A percentile compares a stretch with the other conserved stretches of the same genome.
Evolutionary conservation across 768 basidiomycete species (phyloP).

Genomic region (Macrolepiota fuliginosa): DNA sequence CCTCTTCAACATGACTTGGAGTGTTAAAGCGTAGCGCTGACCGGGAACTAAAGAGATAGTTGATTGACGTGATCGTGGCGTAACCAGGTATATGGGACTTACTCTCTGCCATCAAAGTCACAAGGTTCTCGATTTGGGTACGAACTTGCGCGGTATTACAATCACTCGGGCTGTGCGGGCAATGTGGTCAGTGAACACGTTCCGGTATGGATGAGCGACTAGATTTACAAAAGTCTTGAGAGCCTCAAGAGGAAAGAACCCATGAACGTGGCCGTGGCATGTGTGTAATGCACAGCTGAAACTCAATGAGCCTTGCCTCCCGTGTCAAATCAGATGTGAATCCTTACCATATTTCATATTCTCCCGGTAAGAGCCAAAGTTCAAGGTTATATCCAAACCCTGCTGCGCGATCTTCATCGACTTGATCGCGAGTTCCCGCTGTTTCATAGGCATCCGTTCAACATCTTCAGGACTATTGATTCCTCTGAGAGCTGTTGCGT

Average conservation of each 20-base stretch:
- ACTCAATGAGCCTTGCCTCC: conserved; percentile 9
- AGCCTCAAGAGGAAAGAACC: conserved; percentile 88
- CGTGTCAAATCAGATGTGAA: background rate
- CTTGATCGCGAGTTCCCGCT: conserved; percentile 75
- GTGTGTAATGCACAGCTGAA: conserved; percentile 84
- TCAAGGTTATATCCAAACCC: conserved; percentile 83
- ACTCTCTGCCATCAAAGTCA: conserved; percentile 78
- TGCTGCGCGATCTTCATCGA: conserved; percentile 82
- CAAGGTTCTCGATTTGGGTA: conserved; percentile 74
- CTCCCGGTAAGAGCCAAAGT: conserved; percentile 80
- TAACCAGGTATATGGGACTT: conserved; percentile 22
- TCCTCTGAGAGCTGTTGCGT: conserved; percentile 77
- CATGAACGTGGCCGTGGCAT: conserved; percentile 91
- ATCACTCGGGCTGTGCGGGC: conserved; percentile 67
- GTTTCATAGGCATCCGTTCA: conserved; percentile 74
- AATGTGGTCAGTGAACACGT: background rate
- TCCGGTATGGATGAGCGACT: background rate
- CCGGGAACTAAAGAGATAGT: conserved; percentile 68
- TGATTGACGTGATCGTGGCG: background rate
- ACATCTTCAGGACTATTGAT: conserved; percentile 88
- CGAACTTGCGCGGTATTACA: conserved; percentile 76
- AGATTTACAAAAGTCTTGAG: conserved; percentile 78
- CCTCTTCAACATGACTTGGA: conserved; percentile 86
- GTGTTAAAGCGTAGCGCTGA: conserved; percentile 86
- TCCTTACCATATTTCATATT: conserved; percentile 86